phyloP scores from a whole-genome alignment of 1,284 basidiomycete genomes.

The Schizophyllum amplum region DNA sequence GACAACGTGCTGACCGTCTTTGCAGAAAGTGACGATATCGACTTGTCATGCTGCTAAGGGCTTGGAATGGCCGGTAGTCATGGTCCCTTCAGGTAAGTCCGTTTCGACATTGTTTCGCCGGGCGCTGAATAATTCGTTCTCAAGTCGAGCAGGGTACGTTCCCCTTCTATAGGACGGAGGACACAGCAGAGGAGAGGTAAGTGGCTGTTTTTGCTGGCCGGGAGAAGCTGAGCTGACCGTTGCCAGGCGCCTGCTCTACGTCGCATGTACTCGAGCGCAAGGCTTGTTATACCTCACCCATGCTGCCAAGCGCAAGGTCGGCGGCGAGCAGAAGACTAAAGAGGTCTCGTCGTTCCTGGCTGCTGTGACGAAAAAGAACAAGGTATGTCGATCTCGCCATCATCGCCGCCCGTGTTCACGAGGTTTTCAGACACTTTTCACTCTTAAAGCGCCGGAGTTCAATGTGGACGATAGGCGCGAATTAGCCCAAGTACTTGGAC shows the following conservation, averaged over 20 bases:
- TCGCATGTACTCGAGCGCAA: conserved; percentile 87
- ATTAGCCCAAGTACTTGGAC: conserved; percentile 30
- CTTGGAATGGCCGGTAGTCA: conserved; percentile 86
- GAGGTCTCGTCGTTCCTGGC: conserved; percentile 42
- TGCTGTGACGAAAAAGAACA: conserved; percentile 24
- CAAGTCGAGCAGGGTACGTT: conserved; percentile 72
- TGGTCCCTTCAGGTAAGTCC: conserved; percentile 58
- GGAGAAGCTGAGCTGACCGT: conserved; percentile 1
- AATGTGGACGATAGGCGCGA: conserved; percentile 24
- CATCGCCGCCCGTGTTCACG: background rate
- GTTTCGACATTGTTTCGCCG: background rate
- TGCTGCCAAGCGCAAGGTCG: conserved; percentile 39
- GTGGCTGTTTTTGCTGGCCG: conserved; percentile 9
- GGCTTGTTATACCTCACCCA: conserved; percentile 61
- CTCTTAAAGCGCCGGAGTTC: conserved; percentile 23
- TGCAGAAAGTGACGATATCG: conserved; percentile 76
- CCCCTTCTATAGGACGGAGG: conserved; percentile 73
- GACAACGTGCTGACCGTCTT: background rate
- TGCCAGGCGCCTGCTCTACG: conserved; percentile 72
- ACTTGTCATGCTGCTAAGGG: conserved; percentile 92
- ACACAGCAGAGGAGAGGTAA: conserved; percentile 77
- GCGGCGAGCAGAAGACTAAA: conserved; percentile 36
- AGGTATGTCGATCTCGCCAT: conserved; percentile 22
- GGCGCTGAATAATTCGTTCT: conserved; percentile 2
- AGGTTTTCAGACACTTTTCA: conserved; percentile 26